Evolutionary conservation across 148 eudicot species (phyloP).

Genomic region (Fagopyrum tataricum): DNA sequence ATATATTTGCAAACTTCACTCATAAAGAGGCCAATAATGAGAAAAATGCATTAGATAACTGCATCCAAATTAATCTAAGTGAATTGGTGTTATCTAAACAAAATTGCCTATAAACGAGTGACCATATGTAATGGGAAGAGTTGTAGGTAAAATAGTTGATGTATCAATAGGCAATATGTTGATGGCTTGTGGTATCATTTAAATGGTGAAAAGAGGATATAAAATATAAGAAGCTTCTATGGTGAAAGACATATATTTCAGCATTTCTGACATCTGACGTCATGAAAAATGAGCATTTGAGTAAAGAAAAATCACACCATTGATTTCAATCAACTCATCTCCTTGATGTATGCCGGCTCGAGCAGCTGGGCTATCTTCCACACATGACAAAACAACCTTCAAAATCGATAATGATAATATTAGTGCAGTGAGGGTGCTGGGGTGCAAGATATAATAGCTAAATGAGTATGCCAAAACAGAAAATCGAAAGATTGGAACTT

Average conservation of each 20-base stretch:
- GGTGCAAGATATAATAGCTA: neutral
- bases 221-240: neutral
- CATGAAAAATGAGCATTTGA: neutral
- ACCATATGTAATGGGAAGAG: neutral
- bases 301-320: conserved; percentile 35
- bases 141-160: neutral
- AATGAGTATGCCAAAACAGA: neutral
- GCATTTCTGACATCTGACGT: too few relatives aligned
- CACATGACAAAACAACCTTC: conserved; percentile 76
- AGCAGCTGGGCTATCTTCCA: conserved; percentile 85
- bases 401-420: neutral
- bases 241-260: neutral
- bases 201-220: neutral
- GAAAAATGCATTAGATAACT: neutral
- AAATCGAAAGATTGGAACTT: neutral
- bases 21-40: neutral
- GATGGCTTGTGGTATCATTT: too few relatives aligned
- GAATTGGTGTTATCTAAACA: neutral
- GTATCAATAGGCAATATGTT: too few relatives aligned
- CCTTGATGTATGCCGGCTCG: conserved; percentile 90
- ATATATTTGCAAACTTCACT: neutral
- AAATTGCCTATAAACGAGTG: neutral
- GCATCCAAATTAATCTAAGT: neutral
- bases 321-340: conserved; percentile 82
- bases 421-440: too few relatives aligned